Evolutionary conservation across 2,329 filamentous ascomycete species (phyloP).

Genomic region (Paraphaeosphaeria minitans): DNA sequence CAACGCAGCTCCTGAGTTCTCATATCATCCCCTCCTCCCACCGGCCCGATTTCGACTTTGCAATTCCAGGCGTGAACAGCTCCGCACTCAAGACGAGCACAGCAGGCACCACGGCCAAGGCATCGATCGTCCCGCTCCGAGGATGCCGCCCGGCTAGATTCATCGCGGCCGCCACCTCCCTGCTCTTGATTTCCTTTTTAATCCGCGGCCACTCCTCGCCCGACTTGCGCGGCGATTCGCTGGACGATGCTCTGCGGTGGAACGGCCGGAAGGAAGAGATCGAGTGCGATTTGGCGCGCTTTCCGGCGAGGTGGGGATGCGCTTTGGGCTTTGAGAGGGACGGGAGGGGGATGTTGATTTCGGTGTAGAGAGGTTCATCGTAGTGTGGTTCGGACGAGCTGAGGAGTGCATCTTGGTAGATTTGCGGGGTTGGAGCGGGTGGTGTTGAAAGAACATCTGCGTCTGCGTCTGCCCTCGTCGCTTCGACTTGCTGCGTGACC

Average conservation of each 20-base stretch:
- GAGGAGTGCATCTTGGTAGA: slow-evolving; percentile 3
- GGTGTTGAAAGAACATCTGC: neutral
- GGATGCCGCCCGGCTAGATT: slow-evolving; percentile 27
- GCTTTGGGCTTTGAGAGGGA: slow-evolving; percentile 20
- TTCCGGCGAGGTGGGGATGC: slow-evolving; percentile 6
- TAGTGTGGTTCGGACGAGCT: slow-evolving; percentile 13
- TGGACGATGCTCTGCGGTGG: slow-evolving; percentile 25
- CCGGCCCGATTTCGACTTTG: slow-evolving; percentile 18
- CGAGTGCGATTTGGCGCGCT: slow-evolving; percentile 28
- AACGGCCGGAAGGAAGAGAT: slow-evolving; percentile 33
- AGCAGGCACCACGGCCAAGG: slow-evolving; percentile 43
- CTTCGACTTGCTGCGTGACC: neutral
- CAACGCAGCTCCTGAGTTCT: neutral
- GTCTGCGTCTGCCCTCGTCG: neutral
- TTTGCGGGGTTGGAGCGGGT: neutral
- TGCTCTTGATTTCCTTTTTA: slow-evolving; percentile 29
- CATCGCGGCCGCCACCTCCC: slow-evolving; percentile 32
- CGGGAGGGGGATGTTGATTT: slow-evolving; percentile 42
- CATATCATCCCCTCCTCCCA: slow-evolving; percentile 34
- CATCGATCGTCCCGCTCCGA: slow-evolving; percentile 36
- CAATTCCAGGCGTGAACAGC: slow-evolving; percentile 39
- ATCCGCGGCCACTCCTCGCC: slow-evolving; percentile 28
- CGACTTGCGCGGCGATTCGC: slow-evolving; percentile 16
- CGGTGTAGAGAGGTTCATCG: slow-evolving; percentile 38
- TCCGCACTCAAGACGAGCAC: slow-evolving; percentile 43